These are phyloP conservation scores for Cochliopodium minus DNA, from an alignment of 208 protist genomes.

Conservation along the genomic window DNA sequence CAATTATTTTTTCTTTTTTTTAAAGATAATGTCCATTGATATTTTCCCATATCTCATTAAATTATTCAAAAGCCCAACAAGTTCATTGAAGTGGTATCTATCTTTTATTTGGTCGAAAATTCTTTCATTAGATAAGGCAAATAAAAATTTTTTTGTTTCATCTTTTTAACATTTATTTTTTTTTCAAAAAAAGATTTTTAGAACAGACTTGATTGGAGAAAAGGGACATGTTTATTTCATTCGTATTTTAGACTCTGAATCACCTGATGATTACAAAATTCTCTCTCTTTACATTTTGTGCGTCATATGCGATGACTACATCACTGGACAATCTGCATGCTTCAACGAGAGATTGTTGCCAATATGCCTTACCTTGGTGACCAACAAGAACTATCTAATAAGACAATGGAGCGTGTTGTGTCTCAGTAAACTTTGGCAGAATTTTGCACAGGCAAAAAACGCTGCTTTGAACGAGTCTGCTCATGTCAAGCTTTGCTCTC, in stretches of 20 bases:
- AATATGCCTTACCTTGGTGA: neutral
- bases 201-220: slow-evolving; percentile 14
- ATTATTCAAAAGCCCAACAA: slow-evolving; percentile 50
- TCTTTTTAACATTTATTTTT: neutral
- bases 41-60: slow-evolving; percentile 91
- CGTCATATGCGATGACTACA: slow-evolving; percentile 23
- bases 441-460: slow-evolving; percentile 23
- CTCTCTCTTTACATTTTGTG: slow-evolving; percentile 74
- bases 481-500: neutral
- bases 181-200: slow-evolving; percentile 8
- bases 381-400: slow-evolving; percentile 20
- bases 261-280: slow-evolving; percentile 47
- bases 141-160: slow-evolving; percentile 7
- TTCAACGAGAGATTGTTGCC: neutral
- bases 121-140: slow-evolving; percentile 42
- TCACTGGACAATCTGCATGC: slow-evolving; percentile 8
- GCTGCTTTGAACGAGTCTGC: neutral
- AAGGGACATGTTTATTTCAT: slow-evolving; percentile 35
- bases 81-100: slow-evolving; percentile 37
- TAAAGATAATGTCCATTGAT: slow-evolving; percentile 80
- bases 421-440: slow-evolving; percentile 38
- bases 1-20: slow-evolving; percentile 19
- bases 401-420: slow-evolving; percentile 31
- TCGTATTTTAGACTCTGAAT: slow-evolving; percentile 45
- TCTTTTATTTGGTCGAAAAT: slow-evolving; percentile 62